Base-by-base conservation (phyloP, 169 alveolate species). In the Plasmodium sp. region DNA sequence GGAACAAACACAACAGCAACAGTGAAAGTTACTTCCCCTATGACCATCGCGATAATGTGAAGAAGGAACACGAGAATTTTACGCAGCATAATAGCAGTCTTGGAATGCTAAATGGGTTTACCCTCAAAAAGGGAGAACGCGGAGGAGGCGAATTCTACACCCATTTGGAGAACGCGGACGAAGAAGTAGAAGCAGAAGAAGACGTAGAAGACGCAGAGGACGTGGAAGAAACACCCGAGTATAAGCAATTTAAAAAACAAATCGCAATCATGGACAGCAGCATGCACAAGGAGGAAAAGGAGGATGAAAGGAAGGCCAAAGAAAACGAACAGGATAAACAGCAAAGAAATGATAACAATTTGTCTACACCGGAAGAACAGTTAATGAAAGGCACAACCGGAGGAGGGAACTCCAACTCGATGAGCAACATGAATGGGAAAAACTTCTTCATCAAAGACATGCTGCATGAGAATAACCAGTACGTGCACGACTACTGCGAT, bases 401-500 rank as follows among this genome's bases (percentile, higher is more conserved):
- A 9, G 27, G 16, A 31, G 36, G 36, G 2, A 82, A 56, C 56
- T 27, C 79, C 33, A 82, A 56, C 56, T 27, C 79, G 4, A 22
- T 56, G 7, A 74, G 85, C 80, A 79, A 74, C 72, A 39, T 51
- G 31, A 85, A 75, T 33, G 93, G 86, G 43, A 85, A 77, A 31
- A 39, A 67, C 54, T 36, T 79, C 6, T 85, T 85, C 43, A 74
- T 75, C 54, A 85, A 85, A 75, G 93, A 85, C 36, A 85, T 79
- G 81, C 22, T 75, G 7, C 43, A 75, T 74, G 93, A 85, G 31
- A 85, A 85, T 58, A 75, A 48, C 54, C 93, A 85, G 41, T 74
- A 75, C 43, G 36, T 79, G 51, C 86, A 85, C 43, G 93, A 85
- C 43, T 85, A 48, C 34, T 85, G 93, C 62, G 93, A 85, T 85